Percentiles rank a stretch among this genome's conserved stretches.
phyloP scores from a whole-genome alignment of 164 flowering plant genomes.

The Berberis vulgaris region DNA sequence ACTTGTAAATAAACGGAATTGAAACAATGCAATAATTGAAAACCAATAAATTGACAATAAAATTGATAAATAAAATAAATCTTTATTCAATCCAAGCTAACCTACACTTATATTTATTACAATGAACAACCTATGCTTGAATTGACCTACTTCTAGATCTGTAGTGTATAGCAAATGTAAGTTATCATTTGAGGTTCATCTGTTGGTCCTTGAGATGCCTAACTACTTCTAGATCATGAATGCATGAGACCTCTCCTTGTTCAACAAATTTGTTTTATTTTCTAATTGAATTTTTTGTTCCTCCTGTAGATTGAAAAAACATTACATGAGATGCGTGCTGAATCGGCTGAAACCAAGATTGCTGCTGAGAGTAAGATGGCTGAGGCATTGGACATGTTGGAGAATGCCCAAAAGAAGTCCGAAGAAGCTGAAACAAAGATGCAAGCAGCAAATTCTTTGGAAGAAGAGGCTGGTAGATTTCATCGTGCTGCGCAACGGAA shows the following conservation, averaged over 20 bases:
- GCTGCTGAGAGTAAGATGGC: constrained; percentile 61
- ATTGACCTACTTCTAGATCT: no score
- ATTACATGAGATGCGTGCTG: constrained; percentile 89
- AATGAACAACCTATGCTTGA: no score
- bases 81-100: no score
- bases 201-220: no score
- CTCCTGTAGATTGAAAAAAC: constrained; percentile 75
- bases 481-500: constrained; percentile 73
- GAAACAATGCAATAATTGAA: no score
- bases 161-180: constrained; percentile 79
- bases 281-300: background rate
- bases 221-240: background rate
- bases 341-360: constrained; percentile 77
- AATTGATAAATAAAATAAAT: no score
- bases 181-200: background rate
- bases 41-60: no score
- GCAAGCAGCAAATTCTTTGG: constrained; percentile 63
- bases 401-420: constrained; percentile 54
- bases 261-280: background rate
- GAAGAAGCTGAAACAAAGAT: constrained; percentile 59
- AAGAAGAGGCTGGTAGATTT: constrained; percentile 60
- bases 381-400: constrained; percentile 63
- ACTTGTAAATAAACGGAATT: no score
- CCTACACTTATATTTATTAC: no score
- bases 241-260: background rate